These are phyloP conservation scores for Hyaloperonospora brassicae DNA, from an alignment of 352 stramenopile genomes.

Conservation along the genomic window DNA sequence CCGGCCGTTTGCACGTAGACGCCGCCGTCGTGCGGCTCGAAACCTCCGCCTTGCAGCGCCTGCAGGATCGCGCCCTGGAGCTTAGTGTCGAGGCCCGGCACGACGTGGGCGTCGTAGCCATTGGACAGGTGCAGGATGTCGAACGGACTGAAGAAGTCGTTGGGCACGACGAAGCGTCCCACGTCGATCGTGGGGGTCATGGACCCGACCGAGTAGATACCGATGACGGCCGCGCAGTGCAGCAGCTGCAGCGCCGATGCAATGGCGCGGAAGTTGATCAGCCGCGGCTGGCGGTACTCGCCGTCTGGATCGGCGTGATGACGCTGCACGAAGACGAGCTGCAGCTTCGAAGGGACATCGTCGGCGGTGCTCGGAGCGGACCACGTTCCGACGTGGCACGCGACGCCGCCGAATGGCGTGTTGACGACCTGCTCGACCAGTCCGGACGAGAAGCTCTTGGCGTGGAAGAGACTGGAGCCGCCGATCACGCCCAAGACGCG, in stretches of 20 bases:
- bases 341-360: too few species aligned
- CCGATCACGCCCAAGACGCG: conserved; percentile 80
- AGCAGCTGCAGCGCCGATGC: conserved; percentile 51
- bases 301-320: conserved; percentile 67
- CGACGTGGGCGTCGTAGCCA: conserved; percentile 79
- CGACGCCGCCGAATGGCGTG: conserved; percentile 58
- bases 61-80: conserved; percentile 45
- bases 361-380: conserved; percentile 6
- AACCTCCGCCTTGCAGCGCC: conserved; percentile 34
- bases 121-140: conserved; percentile 77
- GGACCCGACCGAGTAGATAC: conserved; percentile 85
- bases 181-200: conserved; percentile 39
- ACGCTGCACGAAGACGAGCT: conserved; percentile 82
- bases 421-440: conserved; percentile 50
- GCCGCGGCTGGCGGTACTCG: conserved; percentile 72
- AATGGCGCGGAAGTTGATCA: conserved; percentile 85
- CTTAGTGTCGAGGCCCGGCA: conserved; percentile 48
- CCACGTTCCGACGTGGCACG: conserved; percentile 57
- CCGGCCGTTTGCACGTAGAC: conserved; percentile 83
- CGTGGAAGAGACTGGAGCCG: conserved; percentile 80
- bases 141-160: conserved; percentile 87
- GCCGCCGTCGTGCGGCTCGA: conserved; percentile 59
- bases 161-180: conserved; percentile 55
- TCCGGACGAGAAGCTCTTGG: conserved; percentile 47
- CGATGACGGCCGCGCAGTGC: conserved; percentile 60